Percentiles rank a stretch among this genome's conserved stretches.
phyloP scores from a whole-genome alignment of 129 eudicot genomes.

The Apium graveolens region DNA sequence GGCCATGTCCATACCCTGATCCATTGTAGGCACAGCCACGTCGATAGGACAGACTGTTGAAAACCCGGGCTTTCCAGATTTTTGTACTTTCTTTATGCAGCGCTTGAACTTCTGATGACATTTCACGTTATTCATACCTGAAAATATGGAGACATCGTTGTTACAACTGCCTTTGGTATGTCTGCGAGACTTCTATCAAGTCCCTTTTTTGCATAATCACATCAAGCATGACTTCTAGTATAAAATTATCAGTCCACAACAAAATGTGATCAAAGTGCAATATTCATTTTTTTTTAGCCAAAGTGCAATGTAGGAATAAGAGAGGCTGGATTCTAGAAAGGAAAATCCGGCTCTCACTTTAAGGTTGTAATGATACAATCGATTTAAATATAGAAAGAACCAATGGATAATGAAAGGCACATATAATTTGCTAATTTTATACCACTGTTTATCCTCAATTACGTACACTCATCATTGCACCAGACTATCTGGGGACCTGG shows the following conservation, averaged over 20 bases:
- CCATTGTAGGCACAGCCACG: slow-evolving; percentile 86
- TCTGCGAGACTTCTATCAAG: too few species aligned
- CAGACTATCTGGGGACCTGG: background rate
- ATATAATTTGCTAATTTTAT: background rate
- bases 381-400: background rate
- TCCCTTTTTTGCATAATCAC: too few species aligned
- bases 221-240: background rate
- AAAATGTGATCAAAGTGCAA: background rate
- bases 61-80: slow-evolving; percentile 76
- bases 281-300: background rate
- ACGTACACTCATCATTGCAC: background rate
- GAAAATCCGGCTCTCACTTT: background rate
- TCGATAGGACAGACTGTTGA: slow-evolving; percentile 64
- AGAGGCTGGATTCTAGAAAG: too few species aligned
- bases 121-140: slow-evolving; percentile 74
- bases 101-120: slow-evolving; percentile 91
- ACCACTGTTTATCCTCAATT: background rate
- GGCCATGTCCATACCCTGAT: slow-evolving; percentile 98
- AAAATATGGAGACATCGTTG: background rate
- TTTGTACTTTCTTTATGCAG: slow-evolving; percentile 78
- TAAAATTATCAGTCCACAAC: background rate
- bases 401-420: background rate
- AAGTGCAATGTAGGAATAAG: too few species aligned
- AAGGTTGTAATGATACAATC: background rate
- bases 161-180: too few species aligned